A percentile compares a stretch with the other conserved stretches of the same genome.
Conservation (phyloP, 179 eudicot genomes). For the Patellifolia procumbens region DNA sequence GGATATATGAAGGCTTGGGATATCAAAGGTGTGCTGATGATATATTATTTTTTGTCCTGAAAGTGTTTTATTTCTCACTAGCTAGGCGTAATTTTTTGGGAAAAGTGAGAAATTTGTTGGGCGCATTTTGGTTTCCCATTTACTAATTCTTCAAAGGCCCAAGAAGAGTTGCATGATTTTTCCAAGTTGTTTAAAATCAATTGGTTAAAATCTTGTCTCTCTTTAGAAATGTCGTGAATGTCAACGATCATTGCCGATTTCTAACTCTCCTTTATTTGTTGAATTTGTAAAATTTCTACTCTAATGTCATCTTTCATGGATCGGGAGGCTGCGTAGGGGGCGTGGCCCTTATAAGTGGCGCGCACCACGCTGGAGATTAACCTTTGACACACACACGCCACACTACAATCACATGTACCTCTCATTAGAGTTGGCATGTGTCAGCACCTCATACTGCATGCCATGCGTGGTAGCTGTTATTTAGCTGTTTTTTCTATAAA, state of each 20-base stretch:
- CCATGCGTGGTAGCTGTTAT: too few relatives aligned
- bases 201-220: neutral
- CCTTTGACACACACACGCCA: too few relatives aligned
- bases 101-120: neutral
- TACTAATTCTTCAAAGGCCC: neutral
- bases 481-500: too few relatives aligned
- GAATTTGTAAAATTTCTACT: too few relatives aligned
- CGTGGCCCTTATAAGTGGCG: too few relatives aligned
- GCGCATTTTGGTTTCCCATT: neutral
- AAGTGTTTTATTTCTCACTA: conserved; percentile 4
- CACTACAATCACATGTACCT: too few relatives aligned
- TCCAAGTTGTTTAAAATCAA: neutral
- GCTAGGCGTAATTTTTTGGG: conserved; percentile 2
- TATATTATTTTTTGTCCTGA: conserved; percentile 1
- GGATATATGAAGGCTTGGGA: conserved; percentile 69
- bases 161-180: neutral
- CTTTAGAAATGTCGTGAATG: neutral
- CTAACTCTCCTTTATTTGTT: too few relatives aligned
- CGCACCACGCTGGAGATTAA: too few relatives aligned
- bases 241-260: neutral
- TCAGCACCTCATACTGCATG: too few relatives aligned
- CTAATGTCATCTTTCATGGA: too few relatives aligned
- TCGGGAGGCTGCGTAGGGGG: too few relatives aligned
- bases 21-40: conserved; percentile 62
- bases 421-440: too few relatives aligned